phyloP scores from a whole-genome alignment of 106 monocot genomes.

The Allium cepa region DNA sequence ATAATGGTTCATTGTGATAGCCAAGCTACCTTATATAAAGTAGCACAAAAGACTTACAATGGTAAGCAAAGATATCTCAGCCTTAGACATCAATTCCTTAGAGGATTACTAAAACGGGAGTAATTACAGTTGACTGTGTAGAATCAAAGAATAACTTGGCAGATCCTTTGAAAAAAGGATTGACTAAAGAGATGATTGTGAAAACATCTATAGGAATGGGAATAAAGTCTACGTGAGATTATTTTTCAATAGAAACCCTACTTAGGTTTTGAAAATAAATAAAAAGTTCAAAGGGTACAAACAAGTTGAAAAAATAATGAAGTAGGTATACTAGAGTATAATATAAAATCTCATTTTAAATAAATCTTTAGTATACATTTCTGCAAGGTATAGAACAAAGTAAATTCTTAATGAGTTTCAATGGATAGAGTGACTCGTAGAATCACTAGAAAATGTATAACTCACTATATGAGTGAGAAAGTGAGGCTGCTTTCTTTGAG shows the following conservation, averaged over 20 bases:
- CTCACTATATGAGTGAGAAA: conserved; percentile 1
- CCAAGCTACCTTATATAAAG: neutral
- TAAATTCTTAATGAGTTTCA: neutral
- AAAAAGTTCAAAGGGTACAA: no score
- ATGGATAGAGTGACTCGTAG: neutral
- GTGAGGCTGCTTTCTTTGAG: neutral
- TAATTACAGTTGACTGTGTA: neutral
- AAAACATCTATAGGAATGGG: neutral
- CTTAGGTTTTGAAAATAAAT: no score
- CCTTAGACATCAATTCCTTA: neutral
- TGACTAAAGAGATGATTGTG: neutral
- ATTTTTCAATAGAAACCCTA: no score
- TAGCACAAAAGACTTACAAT: neutral
- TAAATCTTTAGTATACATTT: neutral
- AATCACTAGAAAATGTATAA: neutral
- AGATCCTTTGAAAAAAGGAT: neutral
- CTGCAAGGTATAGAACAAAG: neutral
- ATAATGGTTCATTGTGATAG: neutral
- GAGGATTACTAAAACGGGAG: neutral
- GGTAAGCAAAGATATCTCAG: neutral
- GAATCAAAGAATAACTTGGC: neutral
- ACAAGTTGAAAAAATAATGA: no score
- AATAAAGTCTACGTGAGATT: no score
- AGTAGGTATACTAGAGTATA: neutral
- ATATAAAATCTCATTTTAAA: neutral